Conservation (phyloP, 768 basidiomycete genomes). For the Dictyophora rubrovolvata region DNA sequence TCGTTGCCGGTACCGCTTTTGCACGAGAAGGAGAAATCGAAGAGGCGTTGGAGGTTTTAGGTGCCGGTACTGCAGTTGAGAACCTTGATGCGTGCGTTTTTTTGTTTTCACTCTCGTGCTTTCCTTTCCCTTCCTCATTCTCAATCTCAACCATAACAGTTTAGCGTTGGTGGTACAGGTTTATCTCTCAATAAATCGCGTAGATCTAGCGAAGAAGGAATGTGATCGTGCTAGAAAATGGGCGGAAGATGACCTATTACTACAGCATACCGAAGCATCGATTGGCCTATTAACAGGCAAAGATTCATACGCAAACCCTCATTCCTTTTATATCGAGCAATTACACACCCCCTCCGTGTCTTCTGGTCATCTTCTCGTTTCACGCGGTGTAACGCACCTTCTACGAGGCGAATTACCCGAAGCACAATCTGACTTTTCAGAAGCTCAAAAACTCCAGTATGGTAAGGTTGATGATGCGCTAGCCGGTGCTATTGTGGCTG, state of each 20-base stretch:
- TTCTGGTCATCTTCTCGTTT: conserved; percentile 60
- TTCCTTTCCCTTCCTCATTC: background rate
- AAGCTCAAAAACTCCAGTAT: too few relatives aligned
- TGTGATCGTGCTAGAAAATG: too few relatives aligned
- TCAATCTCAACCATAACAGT: conserved; percentile 31
- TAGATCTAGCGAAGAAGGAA: conserved; percentile 82
- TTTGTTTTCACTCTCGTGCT: too few relatives aligned
- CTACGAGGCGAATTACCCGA: conserved; percentile 63
- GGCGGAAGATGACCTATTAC: too few relatives aligned
- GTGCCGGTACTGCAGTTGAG: conserved; percentile 50
- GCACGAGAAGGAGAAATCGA: conserved; percentile 75
- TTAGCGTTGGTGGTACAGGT: conserved; percentile 77
- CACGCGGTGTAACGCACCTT: conserved; percentile 70
- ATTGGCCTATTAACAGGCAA: too few relatives aligned
- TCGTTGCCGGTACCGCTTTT: too few relatives aligned
- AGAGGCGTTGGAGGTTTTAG: conserved; percentile 85
- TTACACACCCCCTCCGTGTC: too few relatives aligned
- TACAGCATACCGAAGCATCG: too few relatives aligned
- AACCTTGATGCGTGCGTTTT: conserved; percentile 79
- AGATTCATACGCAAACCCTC: too few relatives aligned
- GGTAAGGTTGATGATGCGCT: too few relatives aligned
- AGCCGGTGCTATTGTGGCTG: conserved; percentile 56
- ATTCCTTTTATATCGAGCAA: too few relatives aligned
- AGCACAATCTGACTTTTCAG: too few relatives aligned
- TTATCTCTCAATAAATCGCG: conserved; percentile 81